Conservation (phyloP, 83 land plant species). For the Picea abies region DNA sequence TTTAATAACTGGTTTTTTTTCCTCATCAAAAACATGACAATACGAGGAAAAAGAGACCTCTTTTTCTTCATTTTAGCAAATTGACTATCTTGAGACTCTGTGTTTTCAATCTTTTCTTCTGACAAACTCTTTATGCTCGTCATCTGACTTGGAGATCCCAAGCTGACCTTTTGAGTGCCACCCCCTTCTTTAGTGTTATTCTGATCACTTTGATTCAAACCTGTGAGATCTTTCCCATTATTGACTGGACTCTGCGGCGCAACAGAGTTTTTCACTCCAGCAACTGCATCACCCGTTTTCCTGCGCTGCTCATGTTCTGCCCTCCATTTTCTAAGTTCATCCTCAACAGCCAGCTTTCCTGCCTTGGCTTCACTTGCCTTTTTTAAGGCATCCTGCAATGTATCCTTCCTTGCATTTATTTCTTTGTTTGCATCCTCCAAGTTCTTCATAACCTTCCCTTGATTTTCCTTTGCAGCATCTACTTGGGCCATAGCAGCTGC, state of each 20-base stretch:
- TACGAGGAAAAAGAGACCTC: conserved; percentile 47
- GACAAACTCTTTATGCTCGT: conserved; percentile 15
- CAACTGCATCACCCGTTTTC: conserved; percentile 32
- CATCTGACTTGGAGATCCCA: conserved; percentile 23
- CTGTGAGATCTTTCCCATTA: conserved; percentile 14
- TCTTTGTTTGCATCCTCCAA: conserved; percentile 55
- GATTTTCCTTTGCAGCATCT: conserved; percentile 63
- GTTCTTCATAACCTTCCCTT: conserved; percentile 42
- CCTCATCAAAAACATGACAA: conserved; percentile 56
- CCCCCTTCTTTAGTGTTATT: background rate
- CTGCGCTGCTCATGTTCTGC: conserved; percentile 52
- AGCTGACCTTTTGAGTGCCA: conserved; percentile 14
- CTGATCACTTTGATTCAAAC: conserved; percentile 3
- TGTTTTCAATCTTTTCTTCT: conserved; percentile 16
- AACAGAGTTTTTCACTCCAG: background rate
- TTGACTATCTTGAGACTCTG: background rate
- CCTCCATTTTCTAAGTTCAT: conserved; percentile 76
- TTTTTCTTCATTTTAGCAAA: conserved; percentile 40
- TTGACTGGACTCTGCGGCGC: conserved; percentile 12
- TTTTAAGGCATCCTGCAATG: conserved; percentile 42
- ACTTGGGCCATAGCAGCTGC: conserved; percentile 64
- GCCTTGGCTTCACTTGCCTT: conserved; percentile 77
- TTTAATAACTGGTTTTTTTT: conserved; percentile 22
- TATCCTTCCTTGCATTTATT: conserved; percentile 43
- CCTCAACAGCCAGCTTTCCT: conserved; percentile 73